These are phyloP conservation scores for Calonectria leucothoes DNA, from an alignment of 2,329 filamentous ascomycete species.

Conservation along the genomic window DNA sequence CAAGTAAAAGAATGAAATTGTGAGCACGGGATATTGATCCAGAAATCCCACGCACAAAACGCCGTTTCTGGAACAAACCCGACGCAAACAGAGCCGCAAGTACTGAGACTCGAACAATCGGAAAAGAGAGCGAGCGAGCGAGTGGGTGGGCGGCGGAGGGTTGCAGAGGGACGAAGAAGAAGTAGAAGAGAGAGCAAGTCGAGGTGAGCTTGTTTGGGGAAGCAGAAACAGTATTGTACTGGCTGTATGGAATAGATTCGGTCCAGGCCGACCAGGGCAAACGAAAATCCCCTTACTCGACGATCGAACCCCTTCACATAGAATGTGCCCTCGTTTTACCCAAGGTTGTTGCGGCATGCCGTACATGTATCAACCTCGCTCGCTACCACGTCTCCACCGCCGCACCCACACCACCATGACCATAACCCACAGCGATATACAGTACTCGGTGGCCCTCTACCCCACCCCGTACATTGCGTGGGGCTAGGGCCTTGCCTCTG, in stretches of 20 bases:
- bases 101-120: background rate
- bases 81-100: background rate
- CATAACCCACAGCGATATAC: background rate
- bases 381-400: background rate
- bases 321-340: background rate
- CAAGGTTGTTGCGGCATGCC: background rate
- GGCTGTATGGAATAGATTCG: slow-evolving; percentile 1
- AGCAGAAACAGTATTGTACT: background rate
- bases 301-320: background rate
- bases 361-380: background rate
- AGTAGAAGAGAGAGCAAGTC: background rate
- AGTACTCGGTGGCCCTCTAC: background rate
- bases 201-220: background rate
- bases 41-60: background rate
- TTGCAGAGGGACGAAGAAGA: background rate
- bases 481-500: background rate
- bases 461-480: background rate
- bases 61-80: background rate
- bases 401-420: background rate
- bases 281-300: background rate
- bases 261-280: background rate
- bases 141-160: background rate
- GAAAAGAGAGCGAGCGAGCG: background rate
- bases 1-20: background rate
- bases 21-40: background rate